A percentile compares a stretch with the other conserved stretches of the same genome.
Evolutionary conservation across 2,329 filamentous ascomycete species (phyloP).

Genomic region (Diaporthe nobilis): DNA sequence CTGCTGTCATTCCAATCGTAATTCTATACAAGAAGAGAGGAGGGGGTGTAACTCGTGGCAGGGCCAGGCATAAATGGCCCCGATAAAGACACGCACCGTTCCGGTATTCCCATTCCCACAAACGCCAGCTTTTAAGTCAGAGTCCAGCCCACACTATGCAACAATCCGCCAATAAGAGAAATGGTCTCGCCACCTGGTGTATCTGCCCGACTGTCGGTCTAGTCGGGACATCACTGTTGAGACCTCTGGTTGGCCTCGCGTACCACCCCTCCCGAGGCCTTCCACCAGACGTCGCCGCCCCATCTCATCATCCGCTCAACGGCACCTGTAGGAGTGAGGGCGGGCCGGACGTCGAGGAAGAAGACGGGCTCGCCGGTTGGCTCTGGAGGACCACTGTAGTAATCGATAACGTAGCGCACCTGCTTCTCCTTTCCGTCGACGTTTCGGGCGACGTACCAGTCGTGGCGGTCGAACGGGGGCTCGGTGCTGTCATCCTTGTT

Average conservation of each 20-base stretch:
- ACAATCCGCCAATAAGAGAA: not conserved
- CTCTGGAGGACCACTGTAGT: slow-evolving; percentile 88
- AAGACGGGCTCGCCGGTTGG: slow-evolving; percentile 93
- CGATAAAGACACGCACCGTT: slow-evolving; percentile 33
- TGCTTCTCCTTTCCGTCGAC: slow-evolving; percentile 78
- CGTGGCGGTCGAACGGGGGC: slow-evolving; percentile 95
- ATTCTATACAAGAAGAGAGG: slow-evolving; percentile 33
- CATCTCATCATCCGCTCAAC: slow-evolving; percentile 88
- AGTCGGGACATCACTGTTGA: slow-evolving; percentile 31
- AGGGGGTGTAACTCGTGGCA: slow-evolving; percentile 27
- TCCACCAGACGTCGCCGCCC: slow-evolving; percentile 96
- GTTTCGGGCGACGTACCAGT: slow-evolving; percentile 91
- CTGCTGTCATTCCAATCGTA: slow-evolving; percentile 27
- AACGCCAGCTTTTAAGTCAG: slow-evolving; percentile 37
- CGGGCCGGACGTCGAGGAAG: slow-evolving; percentile 93
- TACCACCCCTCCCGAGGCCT: slow-evolving; percentile 80
- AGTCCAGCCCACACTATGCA: slow-evolving; percentile 13
- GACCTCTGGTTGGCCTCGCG: slow-evolving; percentile 55
- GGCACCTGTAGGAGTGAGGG: slow-evolving; percentile 83
- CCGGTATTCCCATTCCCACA: slow-evolving; percentile 26
- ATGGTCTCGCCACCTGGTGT: not conserved
- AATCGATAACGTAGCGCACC: slow-evolving; percentile 96
- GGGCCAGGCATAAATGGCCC: slow-evolving; percentile 8
- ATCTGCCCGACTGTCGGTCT: not conserved
- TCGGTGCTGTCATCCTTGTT: slow-evolving; percentile 68